Percentiles rank a stretch among this genome's conserved stretches.
Evolutionary conservation across 2,329 filamentous ascomycete genomes (phyloP).

Genomic region (Pseudogymnoascus sp.): DNA sequence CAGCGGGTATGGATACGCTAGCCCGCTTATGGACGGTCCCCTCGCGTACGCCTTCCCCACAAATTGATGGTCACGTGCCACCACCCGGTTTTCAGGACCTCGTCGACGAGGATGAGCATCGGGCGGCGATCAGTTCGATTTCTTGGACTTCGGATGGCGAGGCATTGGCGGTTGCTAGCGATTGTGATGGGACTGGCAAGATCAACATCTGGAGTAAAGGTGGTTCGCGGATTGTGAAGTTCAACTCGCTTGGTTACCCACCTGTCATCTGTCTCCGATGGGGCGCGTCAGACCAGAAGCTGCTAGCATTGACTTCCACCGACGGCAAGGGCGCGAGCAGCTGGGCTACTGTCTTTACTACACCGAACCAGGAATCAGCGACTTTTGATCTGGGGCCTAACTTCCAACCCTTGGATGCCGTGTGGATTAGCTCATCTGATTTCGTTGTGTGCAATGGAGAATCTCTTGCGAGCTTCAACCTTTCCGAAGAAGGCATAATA

Average conservation of each 20-base stretch:
- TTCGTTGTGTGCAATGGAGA: slow-evolving; percentile 53
- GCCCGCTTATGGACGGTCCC: slow-evolving; percentile 58
- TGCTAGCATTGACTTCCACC: slow-evolving; percentile 49
- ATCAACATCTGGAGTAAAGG: slow-evolving; percentile 49
- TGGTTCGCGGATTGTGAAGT: slow-evolving; percentile 42
- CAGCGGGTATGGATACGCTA: slow-evolving; percentile 61
- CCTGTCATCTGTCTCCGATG: slow-evolving; percentile 54
- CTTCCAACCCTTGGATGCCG: slow-evolving; percentile 45
- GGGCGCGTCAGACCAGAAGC: slow-evolving; percentile 46
- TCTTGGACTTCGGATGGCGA: slow-evolving; percentile 51
- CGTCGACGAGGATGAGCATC: slow-evolving; percentile 38
- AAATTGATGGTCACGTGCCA: slow-evolving; percentile 25
- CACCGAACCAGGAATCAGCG: slow-evolving; percentile 29
- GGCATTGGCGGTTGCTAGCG: slow-evolving; percentile 49
- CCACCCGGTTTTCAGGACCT: slow-evolving; percentile 33
- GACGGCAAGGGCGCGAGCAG: slow-evolving; percentile 40
- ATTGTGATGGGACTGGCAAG: slow-evolving; percentile 37
- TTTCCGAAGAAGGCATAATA: slow-evolving; percentile 37
- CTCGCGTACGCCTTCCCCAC: slow-evolving; percentile 15
- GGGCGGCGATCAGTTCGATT: slow-evolving; percentile 47
- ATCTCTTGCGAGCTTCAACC: slow-evolving; percentile 40
- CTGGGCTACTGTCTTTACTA: slow-evolving; percentile 45
- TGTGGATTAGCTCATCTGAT: slow-evolving; percentile 50
- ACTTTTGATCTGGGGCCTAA: slow-evolving; percentile 26
- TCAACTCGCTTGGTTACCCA: slow-evolving; percentile 46